Evolutionary conservation across 106 monocot genomes (phyloP).

Genomic region (Phalaenopsis equestris): DNA sequence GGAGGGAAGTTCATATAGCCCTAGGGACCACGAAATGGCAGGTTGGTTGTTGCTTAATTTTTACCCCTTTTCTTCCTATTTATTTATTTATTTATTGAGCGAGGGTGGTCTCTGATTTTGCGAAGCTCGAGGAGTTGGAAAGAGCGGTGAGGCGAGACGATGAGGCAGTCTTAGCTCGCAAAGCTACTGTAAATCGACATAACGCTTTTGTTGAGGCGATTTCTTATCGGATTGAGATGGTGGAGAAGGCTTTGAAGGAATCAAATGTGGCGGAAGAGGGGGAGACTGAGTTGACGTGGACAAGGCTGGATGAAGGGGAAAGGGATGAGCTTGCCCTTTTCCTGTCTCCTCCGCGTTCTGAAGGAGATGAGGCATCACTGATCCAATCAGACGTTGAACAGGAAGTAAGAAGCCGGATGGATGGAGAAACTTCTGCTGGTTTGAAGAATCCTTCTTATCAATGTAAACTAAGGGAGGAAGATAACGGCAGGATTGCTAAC

Average conservation of each 20-base stretch:
- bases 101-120: neutral
- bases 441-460: constrained; percentile 18
- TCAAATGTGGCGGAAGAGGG: neutral
- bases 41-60: constrained; percentile 11
- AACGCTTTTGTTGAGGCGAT: constrained; percentile 21
- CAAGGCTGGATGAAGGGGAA: constrained; percentile 35
- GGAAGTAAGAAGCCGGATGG: neutral
- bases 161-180: constrained; percentile 4
- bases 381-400: neutral
- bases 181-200: constrained; percentile 16
- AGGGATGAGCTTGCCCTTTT: constrained; percentile 47
- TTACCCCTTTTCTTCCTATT: neutral
- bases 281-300: constrained; percentile 8
- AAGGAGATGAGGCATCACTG: constrained; percentile 4
- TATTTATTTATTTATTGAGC: neutral
- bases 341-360: constrained; percentile 12
- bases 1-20: constrained; percentile 17
- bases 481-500: constrained; percentile 26
- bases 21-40: constrained; percentile 37
- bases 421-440: constrained; percentile 9
- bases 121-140: constrained; percentile 27
- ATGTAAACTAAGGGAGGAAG: neutral
- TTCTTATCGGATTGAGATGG: constrained; percentile 7
- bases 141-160: constrained; percentile 13
- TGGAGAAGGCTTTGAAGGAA: constrained; percentile 21